Base-by-base conservation (phyloP, 345 rosid genomes). In the Sisymbrium irio region DNA sequence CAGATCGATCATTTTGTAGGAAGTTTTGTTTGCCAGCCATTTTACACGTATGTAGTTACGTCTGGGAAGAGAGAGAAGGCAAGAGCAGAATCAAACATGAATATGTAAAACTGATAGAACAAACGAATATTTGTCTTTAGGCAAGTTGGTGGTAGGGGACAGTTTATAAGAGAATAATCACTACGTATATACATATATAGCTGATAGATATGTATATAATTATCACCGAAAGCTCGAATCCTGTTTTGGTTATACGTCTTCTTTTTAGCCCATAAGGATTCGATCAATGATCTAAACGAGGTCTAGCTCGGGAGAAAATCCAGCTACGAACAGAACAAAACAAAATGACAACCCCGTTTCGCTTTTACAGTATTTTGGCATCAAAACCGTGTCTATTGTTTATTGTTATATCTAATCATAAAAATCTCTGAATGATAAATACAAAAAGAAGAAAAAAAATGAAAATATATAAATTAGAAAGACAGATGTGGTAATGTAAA, bases 121-220 rank as follows among this genome's bases (percentile, higher is more conserved):
- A 64, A 53, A 32, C 39, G 79, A 75, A 75, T 75, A 75, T 42
- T 44, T 62, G 59, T 53, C 69, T 41, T 51, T 62, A 53, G 3
- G 59, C 79, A 68, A 75, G 58, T 75, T 75, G 79, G 67, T 75
- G 42, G 69, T 41, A 75, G 74, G 62, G 78, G 72, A 73, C 65
- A 73, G 0, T 17, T 58, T 14, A 28, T 40, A 36, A 57, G 61
- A 7, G 78, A 66, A 74, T 67, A 40, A 44, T 75, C 30, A 42
- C 59, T 46, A 9, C 50, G 14, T 61, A 56, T 13, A 53, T 66
- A 10, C 49, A 53, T 20, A 42, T 30, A 8, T 37, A 40, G 62
- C 17, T 63, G 69, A 72, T 32, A 44, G 27, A 9, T 39, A 25
- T 45, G 20, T 47, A 50, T 33, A 46, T 47, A 9, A 19, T 15